These are phyloP conservation scores for Neonothopanus nambi DNA, from an alignment of 1,284 basidiomycete genomes.

Conservation along the genomic window DNA sequence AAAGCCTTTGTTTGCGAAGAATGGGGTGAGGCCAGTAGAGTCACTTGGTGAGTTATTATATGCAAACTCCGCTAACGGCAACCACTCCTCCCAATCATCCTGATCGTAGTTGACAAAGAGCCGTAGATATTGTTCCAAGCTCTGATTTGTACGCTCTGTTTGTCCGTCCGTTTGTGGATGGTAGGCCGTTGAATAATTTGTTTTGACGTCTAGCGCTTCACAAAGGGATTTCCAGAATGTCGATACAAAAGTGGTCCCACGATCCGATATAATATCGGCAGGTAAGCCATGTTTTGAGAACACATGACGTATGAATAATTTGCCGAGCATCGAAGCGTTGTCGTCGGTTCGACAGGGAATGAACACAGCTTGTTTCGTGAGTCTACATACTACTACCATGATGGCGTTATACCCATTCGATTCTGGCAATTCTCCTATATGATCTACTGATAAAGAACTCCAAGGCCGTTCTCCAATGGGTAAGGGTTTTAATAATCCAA, in stretches of 20 bases:
- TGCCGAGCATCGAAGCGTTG: not conserved
- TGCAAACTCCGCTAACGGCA: not conserved
- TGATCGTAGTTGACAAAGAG: too few species aligned
- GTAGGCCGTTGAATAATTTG: too few species aligned
- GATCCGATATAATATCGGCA: not conserved
- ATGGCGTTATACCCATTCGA: slow-evolving; percentile 29
- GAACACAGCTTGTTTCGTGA: not conserved
- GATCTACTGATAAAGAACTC: slow-evolving; percentile 3
- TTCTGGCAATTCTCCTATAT: slow-evolving; percentile 28
- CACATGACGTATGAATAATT: not conserved
- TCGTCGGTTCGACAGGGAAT: too few species aligned
- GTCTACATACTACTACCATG: slow-evolving; percentile 24
- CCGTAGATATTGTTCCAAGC: too few species aligned
- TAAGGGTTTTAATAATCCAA: slow-evolving; percentile 8
- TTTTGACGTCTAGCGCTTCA: too few species aligned
- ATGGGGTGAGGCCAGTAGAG: not conserved
- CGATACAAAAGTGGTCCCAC: not conserved
- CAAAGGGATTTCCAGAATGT: too few species aligned
- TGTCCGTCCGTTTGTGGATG: too few species aligned
- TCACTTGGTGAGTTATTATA: not conserved
- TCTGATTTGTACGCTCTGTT: too few species aligned
- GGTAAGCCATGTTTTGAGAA: slow-evolving; percentile 3
- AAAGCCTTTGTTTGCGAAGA: slow-evolving; percentile 5
- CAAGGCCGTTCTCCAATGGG: slow-evolving; percentile 4
- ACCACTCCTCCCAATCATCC: not conserved